phyloP scores from a whole-genome alignment of 2,329 filamentous ascomycete genomes.

The Fusarium armeniacum region DNA sequence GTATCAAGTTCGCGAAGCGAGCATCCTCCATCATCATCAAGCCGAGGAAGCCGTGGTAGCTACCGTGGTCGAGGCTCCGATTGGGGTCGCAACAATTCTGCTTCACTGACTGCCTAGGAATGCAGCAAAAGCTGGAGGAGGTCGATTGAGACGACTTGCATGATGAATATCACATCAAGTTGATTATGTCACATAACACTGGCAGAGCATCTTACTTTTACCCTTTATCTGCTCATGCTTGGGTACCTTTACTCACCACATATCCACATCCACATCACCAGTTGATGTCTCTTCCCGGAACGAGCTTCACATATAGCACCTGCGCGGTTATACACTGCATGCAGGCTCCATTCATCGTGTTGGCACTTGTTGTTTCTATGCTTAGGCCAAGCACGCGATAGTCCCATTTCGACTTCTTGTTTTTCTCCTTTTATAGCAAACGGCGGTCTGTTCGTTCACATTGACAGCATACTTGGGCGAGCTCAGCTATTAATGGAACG shows the following conservation, averaged over 20 bases:
- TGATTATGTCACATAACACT: constrained; percentile 42
- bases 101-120: constrained; percentile 48
- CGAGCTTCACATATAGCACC: constrained; percentile 17
- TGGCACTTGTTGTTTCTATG: constrained; percentile 10
- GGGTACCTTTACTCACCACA: constrained; percentile 16
- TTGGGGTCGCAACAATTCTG: constrained; percentile 56
- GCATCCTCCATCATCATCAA: constrained; percentile 43
- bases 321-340: constrained; percentile 14
- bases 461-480: constrained; percentile 24
- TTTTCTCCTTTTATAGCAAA: constrained; percentile 31
- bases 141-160: constrained; percentile 22
- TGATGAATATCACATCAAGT: constrained; percentile 26
- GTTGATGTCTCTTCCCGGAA: constrained; percentile 5
- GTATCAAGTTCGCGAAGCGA: constrained; percentile 50
- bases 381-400: constrained; percentile 13
- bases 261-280: constrained; percentile 6
- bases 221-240: constrained; percentile 15
- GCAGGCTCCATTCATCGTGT: constrained; percentile 11
- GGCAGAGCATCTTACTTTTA: constrained; percentile 39
- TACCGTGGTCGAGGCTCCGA: constrained; percentile 59
- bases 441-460: constrained; percentile 21
- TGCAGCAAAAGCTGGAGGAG: constrained; percentile 29
- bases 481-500: constrained; percentile 20
- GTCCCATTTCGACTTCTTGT: constrained; percentile 12
- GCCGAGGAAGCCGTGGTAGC: constrained; percentile 57